These are phyloP conservation scores for Pilaira anomala DNA, from an alignment of 192 early-diverging fungal species.

Conservation along the genomic window DNA sequence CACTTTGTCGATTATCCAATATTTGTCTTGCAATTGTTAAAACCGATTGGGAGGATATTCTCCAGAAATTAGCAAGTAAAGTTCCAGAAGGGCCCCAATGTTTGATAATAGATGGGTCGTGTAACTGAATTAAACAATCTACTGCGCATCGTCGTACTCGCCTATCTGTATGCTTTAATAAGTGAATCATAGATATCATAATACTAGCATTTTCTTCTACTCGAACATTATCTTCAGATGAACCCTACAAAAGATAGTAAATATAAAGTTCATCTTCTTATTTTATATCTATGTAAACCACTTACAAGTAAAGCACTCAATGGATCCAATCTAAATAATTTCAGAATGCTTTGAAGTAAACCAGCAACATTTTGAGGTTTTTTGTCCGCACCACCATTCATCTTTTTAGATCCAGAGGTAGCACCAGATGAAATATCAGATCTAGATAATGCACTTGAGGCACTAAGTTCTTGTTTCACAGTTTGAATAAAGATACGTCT, in stretches of 20 bases:
- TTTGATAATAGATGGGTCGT: constrained; percentile 59
- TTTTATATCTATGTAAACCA: background rate
- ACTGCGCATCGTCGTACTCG: constrained; percentile 40
- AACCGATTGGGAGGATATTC: constrained; percentile 43
- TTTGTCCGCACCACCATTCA: background rate
- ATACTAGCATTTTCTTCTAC: constrained; percentile 66
- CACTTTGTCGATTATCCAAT: constrained; percentile 62
- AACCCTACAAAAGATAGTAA: constrained; percentile 6
- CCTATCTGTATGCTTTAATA: constrained; percentile 13
- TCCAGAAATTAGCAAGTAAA: constrained; percentile 70
- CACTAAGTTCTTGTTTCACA: constrained; percentile 16
- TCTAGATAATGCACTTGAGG: constrained; percentile 52
- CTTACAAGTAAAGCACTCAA: constrained; percentile 62
- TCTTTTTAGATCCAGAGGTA: constrained; percentile 25
- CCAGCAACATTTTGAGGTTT: background rate
- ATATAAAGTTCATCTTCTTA: background rate
- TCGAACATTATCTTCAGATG: constrained; percentile 24
- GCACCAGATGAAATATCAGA: constrained; percentile 3
- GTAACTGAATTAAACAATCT: constrained; percentile 65
- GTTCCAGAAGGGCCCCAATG: constrained; percentile 75
- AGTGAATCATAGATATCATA: constrained; percentile 59
- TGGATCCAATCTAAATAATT: constrained; percentile 43
- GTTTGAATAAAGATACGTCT: constrained; percentile 60
- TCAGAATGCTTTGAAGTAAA: constrained; percentile 9
- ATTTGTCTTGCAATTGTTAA: constrained; percentile 56